Evolutionary conservation across 2,329 filamentous ascomycete genomes (phyloP).

Genomic region (Fusarium coicis): DNA sequence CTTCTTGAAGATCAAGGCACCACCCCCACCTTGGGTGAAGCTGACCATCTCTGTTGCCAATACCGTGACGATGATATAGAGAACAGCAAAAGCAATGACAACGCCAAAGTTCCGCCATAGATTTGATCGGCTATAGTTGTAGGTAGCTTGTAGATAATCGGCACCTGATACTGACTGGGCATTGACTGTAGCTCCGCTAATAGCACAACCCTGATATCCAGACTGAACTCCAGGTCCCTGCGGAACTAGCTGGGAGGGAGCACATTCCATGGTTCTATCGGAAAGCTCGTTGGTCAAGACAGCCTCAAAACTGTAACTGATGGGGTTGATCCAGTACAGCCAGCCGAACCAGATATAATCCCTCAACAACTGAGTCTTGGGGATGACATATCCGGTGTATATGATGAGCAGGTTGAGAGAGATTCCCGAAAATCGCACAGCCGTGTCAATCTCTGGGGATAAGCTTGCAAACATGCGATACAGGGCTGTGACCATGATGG

Average conservation of each 20-base stretch:
- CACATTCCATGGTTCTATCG: constrained; percentile 61
- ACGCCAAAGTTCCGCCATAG: constrained; percentile 41
- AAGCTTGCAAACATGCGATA: constrained; percentile 65
- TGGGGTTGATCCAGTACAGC: constrained; percentile 72
- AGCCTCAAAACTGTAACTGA: constrained; percentile 73
- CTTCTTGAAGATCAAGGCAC: constrained; percentile 77
- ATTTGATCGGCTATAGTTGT: constrained; percentile 52
- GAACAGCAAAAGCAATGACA: constrained; percentile 28
- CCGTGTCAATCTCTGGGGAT: constrained; percentile 70
- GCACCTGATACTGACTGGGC: constrained; percentile 59
- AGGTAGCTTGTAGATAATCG: constrained; percentile 62
- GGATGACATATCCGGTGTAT: constrained; percentile 72
- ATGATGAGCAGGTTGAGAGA: constrained; percentile 71
- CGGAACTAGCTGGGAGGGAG: constrained; percentile 57
- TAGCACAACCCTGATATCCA: constrained; percentile 64
- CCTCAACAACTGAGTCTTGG: constrained; percentile 62
- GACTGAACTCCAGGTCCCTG: constrained; percentile 54
- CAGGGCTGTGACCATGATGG: constrained; percentile 64
- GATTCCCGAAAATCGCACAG: constrained; percentile 66
- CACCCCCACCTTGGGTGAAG: constrained; percentile 67
- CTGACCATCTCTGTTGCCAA: constrained; percentile 31
- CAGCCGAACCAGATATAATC: constrained; percentile 77
- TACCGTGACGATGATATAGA: constrained; percentile 35
- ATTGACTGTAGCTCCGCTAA: constrained; percentile 59
- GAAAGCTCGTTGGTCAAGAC: constrained; percentile 66